Evolutionary conservation across 441 rosid species (phyloP), one percentile per base, ranked within the genome.

Genomic region (Croton setiger): DNA sequence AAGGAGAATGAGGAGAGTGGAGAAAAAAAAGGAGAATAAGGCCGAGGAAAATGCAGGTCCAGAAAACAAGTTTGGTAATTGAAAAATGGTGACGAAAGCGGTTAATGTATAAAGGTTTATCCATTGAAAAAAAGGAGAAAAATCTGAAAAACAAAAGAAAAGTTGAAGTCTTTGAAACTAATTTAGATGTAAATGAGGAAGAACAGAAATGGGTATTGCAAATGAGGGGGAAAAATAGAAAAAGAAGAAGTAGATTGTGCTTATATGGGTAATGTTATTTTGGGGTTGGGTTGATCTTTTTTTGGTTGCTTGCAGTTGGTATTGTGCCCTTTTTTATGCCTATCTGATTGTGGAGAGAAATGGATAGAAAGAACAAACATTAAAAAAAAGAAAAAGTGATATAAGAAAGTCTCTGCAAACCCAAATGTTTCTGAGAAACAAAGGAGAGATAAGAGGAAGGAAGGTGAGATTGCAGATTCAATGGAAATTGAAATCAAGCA

Each of bases 31-130:
- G 61, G 41, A 78, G 53, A 68, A 81, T 64, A 0, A 78, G 61
- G 48, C 67, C 71, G 18, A 78, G 61, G 60, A 70, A 68, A 55
- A 81, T 74, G 72, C 76, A 74, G 68, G 73, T 55, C 80, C 80
- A 81, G 48, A 74, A 76, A n/a, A 76, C 52, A 52, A 74, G 45
- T 67, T 69, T 78, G 4, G 73, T 45, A 36, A 65, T 27, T 18
- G 78, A 62, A 33, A 73, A 71, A 39, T 68, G 69, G 51, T 54
- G 56, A 9, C 78, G 78, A 43, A 57, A 52, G 1, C 75, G 72
- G 68, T 71, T 69, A 41, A 67, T n/a, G 69, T 60, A 52, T 15
- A 64, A 35, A 31, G 80, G 75, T 47, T 72, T 81, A 60, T 72
- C 80, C 80, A 76, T 76, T 27, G 35, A 12, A 49, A 14, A 54